Conservation (phyloP, 1,284 basidiomycete genomes). For the Sphagnurus paluster region DNA sequence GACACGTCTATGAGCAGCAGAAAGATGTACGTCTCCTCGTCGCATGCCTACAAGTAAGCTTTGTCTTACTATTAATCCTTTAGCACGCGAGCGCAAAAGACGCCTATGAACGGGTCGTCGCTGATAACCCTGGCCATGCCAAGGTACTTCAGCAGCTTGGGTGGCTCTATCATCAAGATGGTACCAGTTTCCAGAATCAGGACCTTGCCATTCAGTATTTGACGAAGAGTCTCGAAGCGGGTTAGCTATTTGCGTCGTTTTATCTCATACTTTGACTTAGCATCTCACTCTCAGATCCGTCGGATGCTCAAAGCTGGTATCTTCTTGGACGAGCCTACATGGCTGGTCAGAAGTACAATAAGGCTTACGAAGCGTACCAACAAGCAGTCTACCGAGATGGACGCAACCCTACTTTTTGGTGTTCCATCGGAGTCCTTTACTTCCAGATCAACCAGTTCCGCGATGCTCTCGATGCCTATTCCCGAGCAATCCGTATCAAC, state of each 20-base stretch:
- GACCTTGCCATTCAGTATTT: constrained; percentile 92
- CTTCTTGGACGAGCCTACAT: constrained; percentile 97
- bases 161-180: constrained; percentile 96
- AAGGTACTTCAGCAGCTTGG: constrained; percentile 98
- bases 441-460: constrained; percentile 99
- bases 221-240: constrained; percentile 92
- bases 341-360: constrained; percentile 99
- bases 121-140: constrained; percentile 91
- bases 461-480: constrained; percentile 97
- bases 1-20: constrained; percentile 97
- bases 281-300: constrained; percentile 62
- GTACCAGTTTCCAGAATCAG: constrained; percentile 93
- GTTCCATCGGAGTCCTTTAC: constrained; percentile 98
- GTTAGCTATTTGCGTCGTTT: constrained; percentile 42
- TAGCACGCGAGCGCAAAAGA: constrained; percentile 90
- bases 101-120: constrained; percentile 95
- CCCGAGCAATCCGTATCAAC: constrained; percentile 96
- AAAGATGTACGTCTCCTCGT: constrained; percentile 72
- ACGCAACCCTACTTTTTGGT: constrained; percentile 99
- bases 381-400: constrained; percentile 99
- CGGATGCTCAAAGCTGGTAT: constrained; percentile 98
- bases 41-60: constrained; percentile 4
- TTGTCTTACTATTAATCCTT: constrained; percentile 14
- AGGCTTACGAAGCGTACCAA: constrained; percentile 99
- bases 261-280: background rate